Conservation (phyloP, 176 grass and related monocot genomes). For the Cymbopogon citratus region DNA sequence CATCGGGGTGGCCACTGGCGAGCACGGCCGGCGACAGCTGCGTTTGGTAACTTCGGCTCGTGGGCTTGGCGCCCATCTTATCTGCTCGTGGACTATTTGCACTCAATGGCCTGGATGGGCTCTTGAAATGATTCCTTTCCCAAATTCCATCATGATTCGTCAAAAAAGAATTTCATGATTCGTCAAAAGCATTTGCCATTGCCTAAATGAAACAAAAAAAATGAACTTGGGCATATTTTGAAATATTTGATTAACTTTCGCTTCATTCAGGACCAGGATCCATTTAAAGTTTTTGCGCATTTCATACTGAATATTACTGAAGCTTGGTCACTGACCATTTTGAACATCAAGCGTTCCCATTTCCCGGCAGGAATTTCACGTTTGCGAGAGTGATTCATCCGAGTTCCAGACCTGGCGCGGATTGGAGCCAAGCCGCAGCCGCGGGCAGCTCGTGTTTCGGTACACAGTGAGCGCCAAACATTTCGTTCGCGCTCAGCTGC, state of each 20-base stretch:
- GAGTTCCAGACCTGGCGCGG: not conserved
- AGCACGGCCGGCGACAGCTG: not conserved
- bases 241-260: not conserved
- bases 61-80: constrained; percentile 14
- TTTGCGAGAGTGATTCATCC: not conserved
- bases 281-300: not conserved
- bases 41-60: not conserved
- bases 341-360: not conserved
- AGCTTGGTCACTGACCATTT: not conserved
- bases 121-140: not conserved
- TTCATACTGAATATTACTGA: not conserved
- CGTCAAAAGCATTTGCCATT: not conserved
- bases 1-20: constrained; percentile 10
- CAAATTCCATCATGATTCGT: not conserved
- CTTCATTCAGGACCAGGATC: not conserved
- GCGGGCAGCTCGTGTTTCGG: not conserved
- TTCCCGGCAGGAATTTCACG: not conserved
- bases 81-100: not conserved
- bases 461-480: not conserved
- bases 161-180: too few relatives aligned
- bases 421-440: not conserved
- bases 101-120: not conserved
- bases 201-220: too few relatives aligned
- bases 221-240: not conserved
- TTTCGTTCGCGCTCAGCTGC: not conserved